Evolutionary conservation across 2,329 filamentous ascomycete species (phyloP), one percentile per base, ranked within the genome.

Genomic region (Tricladium varicosporioides): DNA sequence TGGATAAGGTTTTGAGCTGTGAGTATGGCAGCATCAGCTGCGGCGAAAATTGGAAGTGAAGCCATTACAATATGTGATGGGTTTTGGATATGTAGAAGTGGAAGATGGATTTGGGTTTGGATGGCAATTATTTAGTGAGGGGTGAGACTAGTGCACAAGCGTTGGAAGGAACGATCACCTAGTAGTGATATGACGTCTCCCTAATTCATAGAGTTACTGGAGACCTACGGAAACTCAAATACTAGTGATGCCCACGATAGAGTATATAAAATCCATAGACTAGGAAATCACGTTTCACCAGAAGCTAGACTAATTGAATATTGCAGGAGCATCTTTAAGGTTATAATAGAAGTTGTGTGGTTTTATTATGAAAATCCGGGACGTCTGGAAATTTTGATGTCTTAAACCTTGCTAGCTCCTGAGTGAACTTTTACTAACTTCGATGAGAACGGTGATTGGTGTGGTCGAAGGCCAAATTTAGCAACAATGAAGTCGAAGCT

Each of bases 1-100:
- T 53, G 51, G 51, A 53, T 53, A 18, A 53, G 51, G 51, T 16
- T 53, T 46, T 48, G 51, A 48, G 19, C 27, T 36, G 32, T 36
- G 32, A 36, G 32, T 36, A 36, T 36, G 32, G 32, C 13, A 36
- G 32, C 31, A 51, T 51, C 48, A 16, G 48, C 48, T 51, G 48
- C 48, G 48, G 31, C 31, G 48, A 51, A 36, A 13, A 51, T 51
- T 51, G 48, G 48, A 42, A 40, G 27, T 51, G 48, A 51, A 51
- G 48, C 19, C 48, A 51, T 51, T 27, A 51, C 48, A 52, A 45
- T 7, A 40, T 52, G 36, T 31, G 18, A 52, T 52, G 45, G 40
- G 27, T 44, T 44, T 33, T 52, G 50, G 40, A 44, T 52, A 31
- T 44, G 40, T 52, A 45, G 50, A 22, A 36, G 32, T 36, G 32